Evolutionary conservation across 31 red algal genomes (phyloP), one percentile per base, ranked within the genome.

Genomic region (Asparagopsis taxiformis): DNA sequence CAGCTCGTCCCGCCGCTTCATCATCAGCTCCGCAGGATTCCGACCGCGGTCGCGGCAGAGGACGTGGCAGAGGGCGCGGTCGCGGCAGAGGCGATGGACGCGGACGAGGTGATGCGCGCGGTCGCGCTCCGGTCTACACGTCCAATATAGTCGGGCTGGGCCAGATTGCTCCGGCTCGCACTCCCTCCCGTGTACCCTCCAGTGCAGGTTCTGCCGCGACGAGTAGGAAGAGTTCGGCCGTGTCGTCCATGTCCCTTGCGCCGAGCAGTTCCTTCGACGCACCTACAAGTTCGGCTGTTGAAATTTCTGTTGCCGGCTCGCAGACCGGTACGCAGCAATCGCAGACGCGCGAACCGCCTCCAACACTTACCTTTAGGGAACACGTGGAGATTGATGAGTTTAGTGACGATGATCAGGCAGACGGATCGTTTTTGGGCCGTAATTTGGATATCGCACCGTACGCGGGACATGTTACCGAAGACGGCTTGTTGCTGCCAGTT

Each of bases 401-500:
- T 41, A 84, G 79, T 31, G 79, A 84, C 34, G 79, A 84, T 65
- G 79, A 84, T 46, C 72, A 73, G 79, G 30, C 62, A 0, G 79
- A 84, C 25, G 31, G 43, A 26, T 24, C 39, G 34, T 84, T 84
- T 66, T 55, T 65, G 30, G 4, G 30, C 10, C 66, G 79, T 19
- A 84, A 84, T 58, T 3, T 50, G 2, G 79, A 84, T 44, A 84
- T 84, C 65, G 65, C 79, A 1, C 79, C 79, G 32, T 84, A 84
- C 30, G 79, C 68, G 3, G 79, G 79, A 1, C 51, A 73, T 15
- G 23, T 84, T 10, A 84, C 79, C 0, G 56, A 73, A 11, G 44
- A 84, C 0, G 79, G 79, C n/a, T 54, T 84, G n/a, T 31, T 84
- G 56, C 44, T 84, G 8, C 79, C 79, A 15, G 79, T 84, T 25